These are phyloP conservation scores for Talaromyces sp. DNA, from an alignment of 2,329 filamentous ascomycete genomes.

Conservation along the genomic window DNA sequence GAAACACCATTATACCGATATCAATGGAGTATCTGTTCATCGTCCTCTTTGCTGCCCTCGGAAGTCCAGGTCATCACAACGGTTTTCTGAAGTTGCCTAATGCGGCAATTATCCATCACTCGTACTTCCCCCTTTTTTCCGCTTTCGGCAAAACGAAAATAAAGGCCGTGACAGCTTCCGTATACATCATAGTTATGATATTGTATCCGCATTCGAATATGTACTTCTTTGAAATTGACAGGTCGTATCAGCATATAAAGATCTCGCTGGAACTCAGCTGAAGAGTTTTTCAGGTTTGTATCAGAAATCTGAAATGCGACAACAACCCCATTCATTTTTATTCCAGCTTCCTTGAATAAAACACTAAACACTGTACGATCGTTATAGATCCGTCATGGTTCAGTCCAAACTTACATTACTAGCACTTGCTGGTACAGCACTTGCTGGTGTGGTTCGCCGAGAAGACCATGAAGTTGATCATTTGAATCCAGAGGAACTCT, in stretches of 20 bases:
- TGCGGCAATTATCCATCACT: background rate
- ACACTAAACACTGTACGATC: background rate
- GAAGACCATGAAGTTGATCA: conserved; percentile 6
- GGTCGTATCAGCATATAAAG: background rate
- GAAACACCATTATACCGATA: background rate
- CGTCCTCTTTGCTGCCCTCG: background rate
- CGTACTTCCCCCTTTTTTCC: background rate
- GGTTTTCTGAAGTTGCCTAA: background rate
- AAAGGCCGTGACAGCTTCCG: too few relatives aligned
- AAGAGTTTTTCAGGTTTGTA: background rate
- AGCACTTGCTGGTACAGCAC: conserved; percentile 12
- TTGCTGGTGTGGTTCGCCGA: conserved; percentile 13
- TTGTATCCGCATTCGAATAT: too few relatives aligned
- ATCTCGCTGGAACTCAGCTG: background rate
- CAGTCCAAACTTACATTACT: conserved; percentile 14
- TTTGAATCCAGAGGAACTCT: background rate
- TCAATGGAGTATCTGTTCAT: background rate
- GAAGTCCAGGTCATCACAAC: too few relatives aligned
- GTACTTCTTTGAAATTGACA: background rate
- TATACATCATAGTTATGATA: too few relatives aligned
- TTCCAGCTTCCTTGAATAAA: background rate
- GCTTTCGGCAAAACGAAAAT: conserved; percentile 9
- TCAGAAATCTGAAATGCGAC: background rate
- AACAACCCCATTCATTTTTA: background rate
- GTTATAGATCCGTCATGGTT: background rate